phyloP scores from a whole-genome alignment of 768 basidiomycete genomes.

The Kwoniella sp. region DNA sequence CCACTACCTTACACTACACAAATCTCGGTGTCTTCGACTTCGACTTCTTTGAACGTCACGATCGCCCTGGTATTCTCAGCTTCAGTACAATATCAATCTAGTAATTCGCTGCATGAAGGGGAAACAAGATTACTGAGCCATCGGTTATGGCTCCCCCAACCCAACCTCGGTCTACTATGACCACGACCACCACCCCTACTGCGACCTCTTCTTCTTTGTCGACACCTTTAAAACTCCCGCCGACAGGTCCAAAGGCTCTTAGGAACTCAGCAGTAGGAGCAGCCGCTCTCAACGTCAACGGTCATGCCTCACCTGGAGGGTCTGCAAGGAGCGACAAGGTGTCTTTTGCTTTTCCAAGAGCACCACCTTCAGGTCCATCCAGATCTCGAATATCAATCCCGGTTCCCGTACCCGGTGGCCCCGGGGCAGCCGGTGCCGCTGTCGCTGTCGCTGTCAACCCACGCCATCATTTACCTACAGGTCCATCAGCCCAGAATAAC shows the following conservation, averaged over 20 bases:
- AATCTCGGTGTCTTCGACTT: too few relatives aligned
- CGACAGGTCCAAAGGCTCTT: constrained; percentile 31
- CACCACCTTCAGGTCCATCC: constrained; percentile 5
- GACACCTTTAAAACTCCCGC: constrained; percentile 12
- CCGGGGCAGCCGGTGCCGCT: not conserved
- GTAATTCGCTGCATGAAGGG: constrained; percentile 11
- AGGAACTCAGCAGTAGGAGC: not conserved
- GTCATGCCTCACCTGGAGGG: too few relatives aligned
- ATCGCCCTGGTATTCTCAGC: too few relatives aligned
- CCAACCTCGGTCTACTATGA: not conserved
- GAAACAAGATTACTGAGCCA: not conserved
- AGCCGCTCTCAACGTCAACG: too few relatives aligned
- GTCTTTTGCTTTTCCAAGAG: constrained; percentile 12
- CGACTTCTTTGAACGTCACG: not conserved
- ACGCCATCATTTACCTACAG: constrained; percentile 11
- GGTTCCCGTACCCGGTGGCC: not conserved
- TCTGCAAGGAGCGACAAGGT: constrained; percentile 13
- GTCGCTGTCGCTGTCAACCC: not conserved
- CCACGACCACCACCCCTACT: not conserved
- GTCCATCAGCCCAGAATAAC: constrained; percentile 1
- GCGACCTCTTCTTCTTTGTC: not conserved
- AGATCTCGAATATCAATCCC: not conserved
- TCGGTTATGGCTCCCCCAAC: constrained; percentile 26
- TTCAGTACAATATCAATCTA: too few relatives aligned
- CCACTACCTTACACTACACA: not conserved